Percentiles rank a stretch among this genome's conserved stretches.
Evolutionary conservation across 1,139 yeast species (phyloP).

Genomic region (Entelexis sorbosivorans): DNA sequence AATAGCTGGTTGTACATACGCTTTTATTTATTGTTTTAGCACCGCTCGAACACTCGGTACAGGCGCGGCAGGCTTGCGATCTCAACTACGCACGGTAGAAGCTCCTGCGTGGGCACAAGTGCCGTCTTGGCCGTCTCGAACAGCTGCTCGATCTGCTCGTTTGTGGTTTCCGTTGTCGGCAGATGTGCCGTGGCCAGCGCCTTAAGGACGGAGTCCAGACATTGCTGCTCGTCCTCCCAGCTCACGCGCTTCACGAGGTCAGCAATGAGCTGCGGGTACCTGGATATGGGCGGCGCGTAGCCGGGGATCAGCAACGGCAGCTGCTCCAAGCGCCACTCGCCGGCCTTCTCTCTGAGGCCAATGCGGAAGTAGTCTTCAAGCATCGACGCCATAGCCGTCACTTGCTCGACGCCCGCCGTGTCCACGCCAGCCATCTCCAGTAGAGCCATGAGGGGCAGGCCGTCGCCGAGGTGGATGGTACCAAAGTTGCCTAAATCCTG

Average conservation of each 20-base stretch:
- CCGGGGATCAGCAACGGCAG: conserved; percentile 61
- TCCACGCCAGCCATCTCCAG: conserved; percentile 26
- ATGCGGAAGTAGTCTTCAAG: conserved; percentile 65
- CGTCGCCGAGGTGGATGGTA: conserved; percentile 36
- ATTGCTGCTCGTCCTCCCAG: conserved; percentile 56
- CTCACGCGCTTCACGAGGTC: conserved; percentile 45
- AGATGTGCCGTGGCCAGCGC: conserved; percentile 66
- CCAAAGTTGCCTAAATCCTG: conserved; percentile 81
- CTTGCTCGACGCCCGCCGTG: background rate
- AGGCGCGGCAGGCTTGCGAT: conserved; percentile 87
- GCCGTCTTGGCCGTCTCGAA: conserved; percentile 58
- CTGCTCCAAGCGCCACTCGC: conserved; percentile 32
- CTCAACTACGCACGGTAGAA: conserved; percentile 54
- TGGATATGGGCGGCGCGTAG: conserved; percentile 50
- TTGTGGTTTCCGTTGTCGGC: conserved; percentile 39
- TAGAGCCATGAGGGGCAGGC: conserved; percentile 30
- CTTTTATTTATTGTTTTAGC: conserved; percentile 34
- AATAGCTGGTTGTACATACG: conserved; percentile 2
- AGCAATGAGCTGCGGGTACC: conserved; percentile 57
- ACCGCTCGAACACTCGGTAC: conserved; percentile 84
- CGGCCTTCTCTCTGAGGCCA: conserved; percentile 27
- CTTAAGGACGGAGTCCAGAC: conserved; percentile 51
- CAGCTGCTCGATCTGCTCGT: conserved; percentile 42
- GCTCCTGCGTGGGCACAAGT: conserved; percentile 50
- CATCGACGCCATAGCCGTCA: conserved; percentile 45